Evolutionary conservation across 495 filamentous ascomycete genomes (phyloP), one percentile per base, ranked within the genome.

Genomic region (Penicillium samsonianum): DNA sequence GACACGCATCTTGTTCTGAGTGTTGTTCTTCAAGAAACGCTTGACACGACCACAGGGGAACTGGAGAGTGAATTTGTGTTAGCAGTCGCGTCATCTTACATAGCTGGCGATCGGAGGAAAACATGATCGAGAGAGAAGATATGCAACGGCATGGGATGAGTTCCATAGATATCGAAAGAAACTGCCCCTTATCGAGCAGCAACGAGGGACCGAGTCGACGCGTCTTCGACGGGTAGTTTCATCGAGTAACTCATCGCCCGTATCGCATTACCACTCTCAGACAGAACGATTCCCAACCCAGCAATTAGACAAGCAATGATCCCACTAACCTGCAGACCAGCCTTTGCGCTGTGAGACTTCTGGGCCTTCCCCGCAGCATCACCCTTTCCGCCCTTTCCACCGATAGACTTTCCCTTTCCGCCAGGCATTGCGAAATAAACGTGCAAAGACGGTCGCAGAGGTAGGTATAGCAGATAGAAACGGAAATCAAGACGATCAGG

Each of bases 11-110:
- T 98, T 98, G 77, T 96, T 95, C 67, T 97, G 94, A 23, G 94
- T 98, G 78, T 96, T 96, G 76, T 94, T 94, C 84, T 97, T 97
- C 70, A 98, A 80, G 81, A 97, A 96, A 79, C 94, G 92, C 87
- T 98, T 98, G 70, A 98, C 92, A 88, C 94, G 95, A 77, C 94
- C 94, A 72, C 94, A 98, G 40, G 94, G 94, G 79, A 98, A 98
- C 95, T 98, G 71, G 57, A 56, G 35, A 40, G 50, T 40, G 7
- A 22, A n/a, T 16, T 37, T 20, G 31, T 46, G 58, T 70, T 55
- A 71, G 66, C 47, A 30, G 33, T 45, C 53, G 42, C 30, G 53
- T 25, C 16, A 25, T 28, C 1, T 22, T 3, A n/a, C n/a, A 40
- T 10, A 22, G 12, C 22, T 26, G 30, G 26, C 33, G 46, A 51